A percentile compares a stretch with the other conserved stretches of the same genome.
Conservation (phyloP, 2,329 filamentous ascomycete genomes). For the Alternaria sp. region DNA sequence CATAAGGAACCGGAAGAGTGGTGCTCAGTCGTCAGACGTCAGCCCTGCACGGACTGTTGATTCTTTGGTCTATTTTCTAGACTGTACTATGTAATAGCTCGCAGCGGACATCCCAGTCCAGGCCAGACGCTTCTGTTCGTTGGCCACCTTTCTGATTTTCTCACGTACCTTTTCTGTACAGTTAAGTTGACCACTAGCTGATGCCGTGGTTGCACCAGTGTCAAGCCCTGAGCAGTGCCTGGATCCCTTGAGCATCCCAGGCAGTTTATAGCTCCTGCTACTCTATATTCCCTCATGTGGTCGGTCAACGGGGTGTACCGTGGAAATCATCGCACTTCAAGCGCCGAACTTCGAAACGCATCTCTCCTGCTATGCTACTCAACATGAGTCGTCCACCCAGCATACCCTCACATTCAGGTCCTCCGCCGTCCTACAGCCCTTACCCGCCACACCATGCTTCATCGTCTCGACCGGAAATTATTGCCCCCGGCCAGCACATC, state of each 20-base stretch:
- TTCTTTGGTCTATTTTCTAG: conserved; percentile 46
- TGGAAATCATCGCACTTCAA: conserved; percentile 44
- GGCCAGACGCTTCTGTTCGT: conserved; percentile 45
- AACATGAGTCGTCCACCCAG: conserved; percentile 84
- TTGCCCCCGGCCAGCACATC: conserved; percentile 36
- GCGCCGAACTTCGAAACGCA: conserved; percentile 36
- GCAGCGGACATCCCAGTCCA: conserved; percentile 45
- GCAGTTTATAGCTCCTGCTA: conserved; percentile 40
- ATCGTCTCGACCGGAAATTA: conserved; percentile 40
- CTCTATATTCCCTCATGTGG: conserved; percentile 46
- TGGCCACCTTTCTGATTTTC: conserved; percentile 35
- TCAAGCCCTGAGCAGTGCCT: conserved; percentile 39
- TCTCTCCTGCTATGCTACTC: conserved; percentile 57
- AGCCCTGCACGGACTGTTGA: conserved; percentile 52
- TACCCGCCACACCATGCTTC: conserved; percentile 41
- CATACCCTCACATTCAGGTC: conserved; percentile 77
- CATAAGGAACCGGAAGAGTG: conserved; percentile 45
- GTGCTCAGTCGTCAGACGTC: conserved; percentile 51
- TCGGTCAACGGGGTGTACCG: conserved; percentile 42
- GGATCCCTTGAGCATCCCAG: conserved; percentile 36
- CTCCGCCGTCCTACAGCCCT: conserved; percentile 40
- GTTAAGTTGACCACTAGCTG: conserved; percentile 41
- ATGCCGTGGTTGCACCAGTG: conserved; percentile 46
- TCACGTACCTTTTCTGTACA: conserved; percentile 44
- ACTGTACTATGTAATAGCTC: conserved; percentile 50